These are phyloP conservation scores for Arctostaphylos glauca DNA, from an alignment of 148 eudicot genomes.

Conservation along the genomic window DNA sequence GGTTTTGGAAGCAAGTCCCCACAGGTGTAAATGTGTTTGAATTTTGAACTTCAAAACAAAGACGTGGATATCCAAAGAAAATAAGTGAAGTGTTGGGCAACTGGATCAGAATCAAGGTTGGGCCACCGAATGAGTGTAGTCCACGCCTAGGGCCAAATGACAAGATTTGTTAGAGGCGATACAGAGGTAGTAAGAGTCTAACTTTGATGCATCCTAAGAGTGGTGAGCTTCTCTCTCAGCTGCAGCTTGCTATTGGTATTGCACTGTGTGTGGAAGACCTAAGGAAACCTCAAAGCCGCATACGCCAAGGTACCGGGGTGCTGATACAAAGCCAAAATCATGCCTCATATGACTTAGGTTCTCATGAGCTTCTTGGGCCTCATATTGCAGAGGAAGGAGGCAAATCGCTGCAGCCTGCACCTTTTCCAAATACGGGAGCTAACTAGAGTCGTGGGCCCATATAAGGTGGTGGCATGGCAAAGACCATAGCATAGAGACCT, in stretches of 20 bases:
- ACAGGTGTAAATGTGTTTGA: no score
- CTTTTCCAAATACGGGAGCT: background rate
- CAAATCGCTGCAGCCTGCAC: background rate
- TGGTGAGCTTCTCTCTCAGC: background rate
- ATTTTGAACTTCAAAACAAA: background rate
- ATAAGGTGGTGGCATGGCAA: background rate
- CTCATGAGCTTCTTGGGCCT: background rate
- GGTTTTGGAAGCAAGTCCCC: background rate
- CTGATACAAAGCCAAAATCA: background rate
- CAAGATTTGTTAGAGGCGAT: no score
- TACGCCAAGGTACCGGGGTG: background rate
- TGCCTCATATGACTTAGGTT: background rate
- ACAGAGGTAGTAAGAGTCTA: background rate
- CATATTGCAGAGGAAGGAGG: background rate
- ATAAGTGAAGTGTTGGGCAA: background rate
- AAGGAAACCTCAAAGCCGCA: background rate
- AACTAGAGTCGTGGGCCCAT: background rate
- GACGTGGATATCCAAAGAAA: background rate
- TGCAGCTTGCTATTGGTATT: background rate
- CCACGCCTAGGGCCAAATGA: no score
- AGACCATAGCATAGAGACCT: background rate
- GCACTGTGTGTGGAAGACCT: background rate
- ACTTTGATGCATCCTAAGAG: background rate
- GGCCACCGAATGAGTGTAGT: background rate
- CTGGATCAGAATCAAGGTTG: background rate